A percentile compares a stretch with the other conserved stretches of the same genome.
phyloP scores from a whole-genome alignment of 2,329 filamentous ascomycete genomes.

The Calonectria hongkongensis region DNA sequence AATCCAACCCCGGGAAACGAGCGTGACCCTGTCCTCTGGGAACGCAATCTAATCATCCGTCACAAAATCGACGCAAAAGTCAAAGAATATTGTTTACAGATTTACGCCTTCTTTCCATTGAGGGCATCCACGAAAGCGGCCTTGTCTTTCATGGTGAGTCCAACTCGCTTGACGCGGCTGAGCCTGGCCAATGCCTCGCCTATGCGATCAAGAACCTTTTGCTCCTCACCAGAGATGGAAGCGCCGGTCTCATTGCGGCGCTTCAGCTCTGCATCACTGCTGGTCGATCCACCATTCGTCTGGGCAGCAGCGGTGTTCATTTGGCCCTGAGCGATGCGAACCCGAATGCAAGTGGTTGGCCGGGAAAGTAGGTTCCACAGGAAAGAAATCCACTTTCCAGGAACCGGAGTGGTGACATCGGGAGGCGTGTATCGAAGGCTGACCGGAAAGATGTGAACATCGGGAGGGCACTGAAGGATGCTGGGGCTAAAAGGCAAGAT shows the following conservation, averaged over 20 bases:
- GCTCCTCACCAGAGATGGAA: conserved; percentile 74
- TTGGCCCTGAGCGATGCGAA: conserved; percentile 89
- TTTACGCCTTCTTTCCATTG: conserved; percentile 63
- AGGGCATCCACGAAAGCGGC: conserved; percentile 85
- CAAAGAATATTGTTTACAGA: neutral
- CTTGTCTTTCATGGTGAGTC: conserved; percentile 89
- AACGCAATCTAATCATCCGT: conserved; percentile 28
- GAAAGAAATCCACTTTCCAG: conserved; percentile 82
- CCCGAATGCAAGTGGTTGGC: conserved; percentile 91
- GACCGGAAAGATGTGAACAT: conserved; percentile 90
- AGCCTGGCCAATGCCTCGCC: conserved; percentile 91
- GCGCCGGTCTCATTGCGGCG: conserved; percentile 56
- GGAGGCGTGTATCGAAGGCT: conserved; percentile 91
- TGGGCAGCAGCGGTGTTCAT: conserved; percentile 67
- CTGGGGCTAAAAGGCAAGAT: conserved; percentile 89
- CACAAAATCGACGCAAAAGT: conserved; percentile 12
- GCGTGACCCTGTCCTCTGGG: conserved; percentile 13
- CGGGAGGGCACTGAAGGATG: conserved; percentile 79
- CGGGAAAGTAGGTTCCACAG: conserved; percentile 90
- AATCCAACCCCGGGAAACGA: conserved; percentile 27
- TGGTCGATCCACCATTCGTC: conserved; percentile 59
- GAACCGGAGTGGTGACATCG: conserved; percentile 93
- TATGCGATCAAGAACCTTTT: conserved; percentile 83
- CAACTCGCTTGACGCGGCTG: conserved; percentile 91
- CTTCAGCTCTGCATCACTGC: conserved; percentile 54